Conservation (phyloP, 2,329 filamentous ascomycete species). For the Colletotrichum chlorophyti region DNA sequence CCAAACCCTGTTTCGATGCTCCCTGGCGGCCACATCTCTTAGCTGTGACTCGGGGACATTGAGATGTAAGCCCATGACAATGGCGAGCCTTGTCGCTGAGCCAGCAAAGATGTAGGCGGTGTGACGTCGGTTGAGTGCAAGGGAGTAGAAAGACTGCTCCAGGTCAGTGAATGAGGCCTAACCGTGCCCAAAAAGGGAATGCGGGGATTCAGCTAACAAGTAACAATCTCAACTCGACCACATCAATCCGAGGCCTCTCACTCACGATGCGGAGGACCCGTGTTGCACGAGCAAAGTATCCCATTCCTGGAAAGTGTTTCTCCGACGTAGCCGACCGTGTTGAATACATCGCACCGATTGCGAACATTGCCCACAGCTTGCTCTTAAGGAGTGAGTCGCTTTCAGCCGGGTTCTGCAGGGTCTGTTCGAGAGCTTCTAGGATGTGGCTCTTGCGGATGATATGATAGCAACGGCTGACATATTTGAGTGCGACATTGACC, state of each 20-base stretch:
- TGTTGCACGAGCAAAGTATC: constrained; percentile 49
- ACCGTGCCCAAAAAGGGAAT: too few relatives aligned
- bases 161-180: too few relatives aligned
- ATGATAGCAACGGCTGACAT: constrained; percentile 48
- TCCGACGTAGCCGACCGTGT: constrained; percentile 41
- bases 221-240: constrained; percentile 50
- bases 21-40: constrained; percentile 41
- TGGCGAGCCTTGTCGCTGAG: constrained; percentile 48
- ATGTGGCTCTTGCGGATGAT: constrained; percentile 47
- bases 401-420: constrained; percentile 41
- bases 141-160: constrained; percentile 50
- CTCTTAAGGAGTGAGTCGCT: constrained; percentile 42
- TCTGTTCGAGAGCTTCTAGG: constrained; percentile 43
- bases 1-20: constrained; percentile 49
- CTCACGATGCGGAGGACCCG: constrained; percentile 45
- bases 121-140: constrained; percentile 51
- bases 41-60: constrained; percentile 47
- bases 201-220: constrained; percentile 41
- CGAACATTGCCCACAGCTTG: constrained; percentile 52
- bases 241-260: constrained; percentile 50
- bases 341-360: constrained; percentile 53
- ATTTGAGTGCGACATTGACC: constrained; percentile 47
- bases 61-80: constrained; percentile 52
- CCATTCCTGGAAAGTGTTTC: constrained; percentile 47
- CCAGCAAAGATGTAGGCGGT: constrained; percentile 51